Evolutionary conservation across 2,329 filamentous ascomycete genomes (phyloP).

Genomic region (Sodiomyces alkalinus): DNA sequence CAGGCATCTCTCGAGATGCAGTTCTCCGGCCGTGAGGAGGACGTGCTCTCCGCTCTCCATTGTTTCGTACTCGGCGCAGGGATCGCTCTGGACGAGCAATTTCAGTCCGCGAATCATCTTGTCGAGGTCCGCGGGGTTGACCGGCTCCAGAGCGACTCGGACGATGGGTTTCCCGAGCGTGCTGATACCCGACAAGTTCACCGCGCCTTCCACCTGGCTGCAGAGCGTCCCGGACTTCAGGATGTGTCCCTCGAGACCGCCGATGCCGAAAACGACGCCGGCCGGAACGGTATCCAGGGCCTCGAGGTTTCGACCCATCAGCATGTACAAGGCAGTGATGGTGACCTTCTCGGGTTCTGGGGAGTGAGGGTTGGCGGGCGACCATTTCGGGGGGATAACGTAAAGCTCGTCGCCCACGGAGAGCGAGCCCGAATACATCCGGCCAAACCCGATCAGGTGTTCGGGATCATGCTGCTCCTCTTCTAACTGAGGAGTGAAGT

Average conservation of each 20-base stretch:
- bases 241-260: conserved; percentile 82
- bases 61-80: conserved; percentile 90
- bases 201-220: conserved; percentile 68
- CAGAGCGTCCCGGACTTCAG: conserved; percentile 91
- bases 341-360: conserved; percentile 71
- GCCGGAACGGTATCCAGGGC: conserved; percentile 72
- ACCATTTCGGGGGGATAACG: conserved; percentile 85
- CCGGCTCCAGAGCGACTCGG: conserved; percentile 85
- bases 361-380: conserved; percentile 57
- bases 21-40: conserved; percentile 79
- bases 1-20: conserved; percentile 86
- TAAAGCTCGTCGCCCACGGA: conserved; percentile 84
- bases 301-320: conserved; percentile 88
- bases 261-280: conserved; percentile 89
- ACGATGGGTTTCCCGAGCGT: conserved; percentile 82
- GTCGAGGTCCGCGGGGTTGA: conserved; percentile 76
- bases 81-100: conserved; percentile 84
- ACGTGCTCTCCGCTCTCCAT: conserved; percentile 91
- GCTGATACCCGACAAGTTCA: conserved; percentile 77
- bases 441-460: conserved; percentile 85
- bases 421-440: conserved; percentile 82
- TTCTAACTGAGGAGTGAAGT: conserved; percentile 27
- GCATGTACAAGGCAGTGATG: conserved; percentile 77
- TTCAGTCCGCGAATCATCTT: conserved; percentile 87
- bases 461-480: conserved; percentile 58